These are phyloP conservation scores for Wickerhamiella alocasiicola DNA, from an alignment of 805 yeast species.

Conservation along the genomic window DNA sequence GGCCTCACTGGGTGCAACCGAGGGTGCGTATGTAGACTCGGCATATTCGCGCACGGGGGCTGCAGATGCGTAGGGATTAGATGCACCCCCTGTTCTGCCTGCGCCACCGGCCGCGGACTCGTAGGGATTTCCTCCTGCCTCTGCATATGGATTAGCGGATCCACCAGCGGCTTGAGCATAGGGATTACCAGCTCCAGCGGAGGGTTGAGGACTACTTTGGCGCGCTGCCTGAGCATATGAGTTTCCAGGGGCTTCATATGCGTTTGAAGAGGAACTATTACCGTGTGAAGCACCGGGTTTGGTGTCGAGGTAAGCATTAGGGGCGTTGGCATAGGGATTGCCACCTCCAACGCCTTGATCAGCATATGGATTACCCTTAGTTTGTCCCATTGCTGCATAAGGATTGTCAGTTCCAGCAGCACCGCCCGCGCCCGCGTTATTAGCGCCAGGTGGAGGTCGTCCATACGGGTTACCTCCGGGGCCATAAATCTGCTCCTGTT, in stretches of 20 bases:
- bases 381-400: conserved; percentile 1
- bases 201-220: too few relatives aligned
- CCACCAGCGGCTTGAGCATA: conserved; percentile 14
- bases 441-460: too few relatives aligned
- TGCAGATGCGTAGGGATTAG: conserved; percentile 10
- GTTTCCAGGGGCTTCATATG: too few relatives aligned
- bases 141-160: neutral
- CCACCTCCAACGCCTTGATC: neutral
- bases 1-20: conserved; percentile 12
- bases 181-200: conserved; percentile 13
- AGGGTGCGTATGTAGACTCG: conserved; percentile 3
- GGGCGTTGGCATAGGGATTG: conserved; percentile 5
- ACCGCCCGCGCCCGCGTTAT: neutral
- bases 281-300: neutral
- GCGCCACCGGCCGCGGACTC: conserved; percentile 10
- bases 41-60: conserved; percentile 9
- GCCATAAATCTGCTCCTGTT: conserved; percentile 19
- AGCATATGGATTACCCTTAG: conserved; percentile 1
- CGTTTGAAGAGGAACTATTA: too few relatives aligned
- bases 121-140: conserved; percentile 9
- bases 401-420: conserved; percentile 4
- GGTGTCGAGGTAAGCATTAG: neutral
- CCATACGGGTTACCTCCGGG: conserved; percentile 21
- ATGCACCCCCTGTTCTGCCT: conserved; percentile 4
- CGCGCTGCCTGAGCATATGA: conserved; percentile 15